Evolutionary conservation across 805 yeast genomes (phyloP), one percentile per base, ranked within the genome.

Genomic region (Starmera amethionina): DNA sequence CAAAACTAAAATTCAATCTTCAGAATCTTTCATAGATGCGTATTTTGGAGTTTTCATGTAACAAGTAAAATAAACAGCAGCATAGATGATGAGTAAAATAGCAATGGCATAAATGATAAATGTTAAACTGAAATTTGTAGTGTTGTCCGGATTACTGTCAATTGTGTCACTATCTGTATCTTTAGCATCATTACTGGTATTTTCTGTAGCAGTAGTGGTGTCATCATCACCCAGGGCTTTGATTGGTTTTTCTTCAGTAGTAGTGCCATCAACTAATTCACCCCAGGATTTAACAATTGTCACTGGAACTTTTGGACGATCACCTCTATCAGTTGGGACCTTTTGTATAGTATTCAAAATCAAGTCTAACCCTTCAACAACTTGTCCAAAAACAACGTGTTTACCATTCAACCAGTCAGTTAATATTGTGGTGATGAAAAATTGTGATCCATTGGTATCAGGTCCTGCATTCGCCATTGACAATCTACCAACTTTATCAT

Each of bases 301-400:
- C 11, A 79, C 64, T 16, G 67, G 68, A 27, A 58, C 55, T 5
- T 52, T 43, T 22, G 84, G 84, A 42, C 55, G 64, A 44, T 68
- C 67, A 8, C 43, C 30, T 1, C 41, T 41, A 37, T 58, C 59
- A 4, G 79, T 73, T 46, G 75, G 63, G 39, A 75, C 74, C 39
- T 65, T 63, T 57, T 82, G 88, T 45, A 86, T 68, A 47, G 68
- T 57, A 33, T 73, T 72, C 34, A 85, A 69, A 6, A 81, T 71
- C 18, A 55, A 51, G 14, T 79, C 82, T 42, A 73, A 61, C 5
- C 93, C 93, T 32, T 75, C 78, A 12, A 73, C 54, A 36, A 84
- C 79, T 62, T 82, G 87, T 36, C 93, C 94, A 56, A 84, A 83
- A 2, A 80, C 89, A 49, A 83, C 90, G 60, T 82, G 82, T 8